A percentile compares a stretch with the other conserved stretches of the same genome.
Conservation (phyloP, 1,284 basidiomycete genomes). For the Rhodotorula glutinis region DNA sequence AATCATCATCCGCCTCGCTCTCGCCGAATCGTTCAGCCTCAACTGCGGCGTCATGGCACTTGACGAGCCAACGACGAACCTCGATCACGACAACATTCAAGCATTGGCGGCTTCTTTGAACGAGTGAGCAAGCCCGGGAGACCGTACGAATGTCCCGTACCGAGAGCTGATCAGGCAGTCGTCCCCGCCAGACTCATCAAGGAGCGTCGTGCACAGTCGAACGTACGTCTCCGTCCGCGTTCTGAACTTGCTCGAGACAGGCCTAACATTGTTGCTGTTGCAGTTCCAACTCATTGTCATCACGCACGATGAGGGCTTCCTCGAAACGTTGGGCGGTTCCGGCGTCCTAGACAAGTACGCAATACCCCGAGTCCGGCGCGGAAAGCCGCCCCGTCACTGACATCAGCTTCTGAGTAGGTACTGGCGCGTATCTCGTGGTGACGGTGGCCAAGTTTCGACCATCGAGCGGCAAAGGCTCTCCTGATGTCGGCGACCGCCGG, state of each 20-base stretch:
- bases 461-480: constrained; percentile 34
- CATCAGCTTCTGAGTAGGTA: constrained; percentile 56
- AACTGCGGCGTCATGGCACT: constrained; percentile 96
- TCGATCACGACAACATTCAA: constrained; percentile 95
- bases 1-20: constrained; percentile 97
- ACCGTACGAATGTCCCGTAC: neutral
- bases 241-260: neutral
- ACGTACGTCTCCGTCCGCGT: constrained; percentile 46
- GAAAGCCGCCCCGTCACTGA: neutral
- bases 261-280: neutral
- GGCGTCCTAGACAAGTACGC: constrained; percentile 79
- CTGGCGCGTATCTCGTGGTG: constrained; percentile 39
- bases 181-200: constrained; percentile 72
- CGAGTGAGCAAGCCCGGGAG: constrained; percentile 61
- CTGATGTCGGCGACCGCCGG: too few relatives aligned
- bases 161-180: neutral
- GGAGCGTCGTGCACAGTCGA: constrained; percentile 78
- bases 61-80: constrained; percentile 96
- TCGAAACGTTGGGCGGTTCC: constrained; percentile 74
- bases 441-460: constrained; percentile 37
- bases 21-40: constrained; percentile 95
- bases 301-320: constrained; percentile 82
- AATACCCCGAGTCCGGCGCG: too few relatives aligned
- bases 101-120: constrained; percentile 86
- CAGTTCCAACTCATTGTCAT: constrained; percentile 94